Base-by-base conservation (phyloP, 176 grass and related monocot species). In the Aechmea fasciata region DNA sequence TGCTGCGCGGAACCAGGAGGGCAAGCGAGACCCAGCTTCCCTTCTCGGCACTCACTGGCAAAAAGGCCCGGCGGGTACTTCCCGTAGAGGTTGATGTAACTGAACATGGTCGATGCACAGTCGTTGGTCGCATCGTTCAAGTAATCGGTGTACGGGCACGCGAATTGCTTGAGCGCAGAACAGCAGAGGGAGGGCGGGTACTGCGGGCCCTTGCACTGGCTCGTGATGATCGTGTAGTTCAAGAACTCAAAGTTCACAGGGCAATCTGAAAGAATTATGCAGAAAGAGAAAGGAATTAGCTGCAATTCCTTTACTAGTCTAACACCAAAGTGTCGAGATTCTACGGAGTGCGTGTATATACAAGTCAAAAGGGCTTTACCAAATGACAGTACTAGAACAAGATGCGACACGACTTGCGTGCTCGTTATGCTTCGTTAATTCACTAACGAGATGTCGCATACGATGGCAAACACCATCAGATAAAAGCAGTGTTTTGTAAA, bases 51-150 rank as follows among this genome's bases (percentile, higher is more conserved):
- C 28, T 84, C 87, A 50, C 85, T 86, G 55, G 83, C 77, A 28
- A 93, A 93, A 47, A 93, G 86, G 7, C 90, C 85, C 15, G 90
- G 77, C 11, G 83, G 90, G 80, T 93, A 93, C 51, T 86, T 86
- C 66, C 90, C 90, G 66, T 84, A 83, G 49, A 81, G 59, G 84
- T 93, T 85, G 73, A 93, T 86, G 54, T 86, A 83, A 72, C 83
- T 89, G 83, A 93, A 93, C 90, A 93, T 89, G 67, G 51, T 83
- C 50, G 80, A 41, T 47, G 90, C 83, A 81, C 90, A 93, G 25
- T 78, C 79, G 64, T 73, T 89, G 22, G 48, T 55, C 1, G 3
- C 1, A 76, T 93, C 86, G 72, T 93, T 93, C 81, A 93, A 65
- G 55, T 93, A 71, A 23, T 12, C 69, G 51, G 71, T 1, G 54